Conservation (phyloP, 371 early-diverging fungal species). For the Quaeritorhiza haematococci region DNA sequence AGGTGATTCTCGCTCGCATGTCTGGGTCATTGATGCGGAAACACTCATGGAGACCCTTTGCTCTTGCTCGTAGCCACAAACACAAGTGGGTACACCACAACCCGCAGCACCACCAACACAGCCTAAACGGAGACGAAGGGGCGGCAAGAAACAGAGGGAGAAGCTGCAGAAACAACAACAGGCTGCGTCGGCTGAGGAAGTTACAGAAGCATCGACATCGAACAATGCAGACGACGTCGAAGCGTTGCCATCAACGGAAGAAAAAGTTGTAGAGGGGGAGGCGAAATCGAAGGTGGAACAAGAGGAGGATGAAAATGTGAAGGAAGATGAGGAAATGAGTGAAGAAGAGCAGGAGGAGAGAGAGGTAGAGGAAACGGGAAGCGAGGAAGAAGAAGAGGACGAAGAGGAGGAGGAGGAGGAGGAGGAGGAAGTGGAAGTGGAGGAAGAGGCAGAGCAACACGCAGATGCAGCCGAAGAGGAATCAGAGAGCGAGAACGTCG, state of each 20-base stretch:
- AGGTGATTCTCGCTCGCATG: too few species aligned
- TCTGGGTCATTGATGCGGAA: too few species aligned
- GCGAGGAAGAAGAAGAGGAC: too few species aligned
- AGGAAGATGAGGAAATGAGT: not conserved
- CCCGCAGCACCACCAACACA: too few species aligned
- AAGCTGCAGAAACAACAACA: not conserved
- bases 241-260: too few species aligned
- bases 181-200: constrained; percentile 9
- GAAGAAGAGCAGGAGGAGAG: constrained; percentile 9
- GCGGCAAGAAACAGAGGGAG: not conserved
- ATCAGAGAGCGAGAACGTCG: constrained; percentile 17
- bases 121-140: too few species aligned
- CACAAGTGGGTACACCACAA: too few species aligned
- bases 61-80: too few species aligned
- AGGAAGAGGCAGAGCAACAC: constrained; percentile 19
- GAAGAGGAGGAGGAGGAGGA: constrained; percentile 53
- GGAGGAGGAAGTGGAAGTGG: constrained; percentile 25
- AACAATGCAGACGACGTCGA: too few species aligned
- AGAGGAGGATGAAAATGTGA: not conserved
- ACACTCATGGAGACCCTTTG: not conserved
- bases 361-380: too few species aligned
- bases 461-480: constrained; percentile 20
- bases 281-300: not conserved
- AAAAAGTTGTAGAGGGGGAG: constrained; percentile 11
- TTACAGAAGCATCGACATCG: too few species aligned